Conservation (phyloP, 768 basidiomycete species). For the Lactifluus subvellereus region DNA sequence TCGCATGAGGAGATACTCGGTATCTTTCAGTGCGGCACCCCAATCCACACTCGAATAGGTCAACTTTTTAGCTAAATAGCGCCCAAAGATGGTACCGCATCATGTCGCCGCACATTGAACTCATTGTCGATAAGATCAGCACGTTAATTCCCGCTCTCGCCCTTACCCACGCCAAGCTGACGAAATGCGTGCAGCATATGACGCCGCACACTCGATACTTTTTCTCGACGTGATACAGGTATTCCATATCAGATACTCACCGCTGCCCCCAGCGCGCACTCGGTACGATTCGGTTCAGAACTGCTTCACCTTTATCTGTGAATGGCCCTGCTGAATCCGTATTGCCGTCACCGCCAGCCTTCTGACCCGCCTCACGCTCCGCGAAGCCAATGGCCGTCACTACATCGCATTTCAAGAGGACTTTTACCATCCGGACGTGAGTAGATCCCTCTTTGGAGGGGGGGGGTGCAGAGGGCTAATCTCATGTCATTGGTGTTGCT, state of each 20-base stretch:
- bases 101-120: not conserved
- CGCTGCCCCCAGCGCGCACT: conserved; percentile 40
- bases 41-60: not conserved
- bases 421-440: conserved; percentile 50
- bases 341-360: not conserved
- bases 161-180: not conserved
- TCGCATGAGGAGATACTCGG: conserved; percentile 52
- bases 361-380: conserved; percentile 47
- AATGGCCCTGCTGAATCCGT: not conserved
- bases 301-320: not conserved
- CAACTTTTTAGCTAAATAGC: not conserved
- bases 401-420: conserved; percentile 48
- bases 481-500: not conserved
- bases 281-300: conserved; percentile 42
- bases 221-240: conserved; percentile 49
- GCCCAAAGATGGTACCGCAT: not conserved
- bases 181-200: conserved; percentile 38
- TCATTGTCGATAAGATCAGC: not conserved
- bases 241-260: conserved; percentile 48
- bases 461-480: not conserved
- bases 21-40: conserved; percentile 49
- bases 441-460: not conserved
- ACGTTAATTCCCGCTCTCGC: not conserved
- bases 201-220: conserved; percentile 37
- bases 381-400: conserved; percentile 29